These are phyloP conservation scores for Fonsecaea erecta DNA, from an alignment of 2,329 filamentous ascomycete species.

Conservation along the genomic window DNA sequence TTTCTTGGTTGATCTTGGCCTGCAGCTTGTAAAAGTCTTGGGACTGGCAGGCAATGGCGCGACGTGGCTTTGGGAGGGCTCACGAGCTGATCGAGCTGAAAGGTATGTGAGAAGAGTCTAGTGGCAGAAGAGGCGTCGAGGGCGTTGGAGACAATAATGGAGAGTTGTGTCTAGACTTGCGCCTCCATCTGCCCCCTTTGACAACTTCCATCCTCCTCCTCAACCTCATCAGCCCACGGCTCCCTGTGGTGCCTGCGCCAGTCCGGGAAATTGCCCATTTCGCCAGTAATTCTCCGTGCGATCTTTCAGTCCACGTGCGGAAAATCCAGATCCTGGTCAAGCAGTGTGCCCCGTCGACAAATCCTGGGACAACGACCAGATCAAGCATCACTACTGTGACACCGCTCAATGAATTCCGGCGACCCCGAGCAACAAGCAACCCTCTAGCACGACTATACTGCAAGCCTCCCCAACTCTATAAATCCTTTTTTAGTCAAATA, in stretches of 20 bases:
- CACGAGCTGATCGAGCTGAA: not conserved
- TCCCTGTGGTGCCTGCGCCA: not conserved
- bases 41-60: not conserved
- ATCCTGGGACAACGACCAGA: not conserved
- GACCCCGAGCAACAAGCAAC: not conserved
- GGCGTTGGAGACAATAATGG: not conserved
- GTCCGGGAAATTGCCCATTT: not conserved
- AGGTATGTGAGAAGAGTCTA: not conserved
- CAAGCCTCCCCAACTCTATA: not conserved
- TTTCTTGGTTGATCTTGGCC: not conserved
- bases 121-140: not conserved
- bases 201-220: not conserved
- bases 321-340: not conserved
- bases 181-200: not conserved
- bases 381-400: not conserved
- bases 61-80: not conserved
- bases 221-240: not conserved
- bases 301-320: not conserved
- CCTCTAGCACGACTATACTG: not conserved
- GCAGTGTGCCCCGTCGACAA: not conserved
- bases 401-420: not conserved
- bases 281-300: not conserved
- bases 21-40: conserved; percentile 2
- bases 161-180: not conserved
- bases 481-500: conserved; percentile 2